Base-by-base conservation (phyloP, 805 yeast species). In the Blastobotrys muscicola region DNA sequence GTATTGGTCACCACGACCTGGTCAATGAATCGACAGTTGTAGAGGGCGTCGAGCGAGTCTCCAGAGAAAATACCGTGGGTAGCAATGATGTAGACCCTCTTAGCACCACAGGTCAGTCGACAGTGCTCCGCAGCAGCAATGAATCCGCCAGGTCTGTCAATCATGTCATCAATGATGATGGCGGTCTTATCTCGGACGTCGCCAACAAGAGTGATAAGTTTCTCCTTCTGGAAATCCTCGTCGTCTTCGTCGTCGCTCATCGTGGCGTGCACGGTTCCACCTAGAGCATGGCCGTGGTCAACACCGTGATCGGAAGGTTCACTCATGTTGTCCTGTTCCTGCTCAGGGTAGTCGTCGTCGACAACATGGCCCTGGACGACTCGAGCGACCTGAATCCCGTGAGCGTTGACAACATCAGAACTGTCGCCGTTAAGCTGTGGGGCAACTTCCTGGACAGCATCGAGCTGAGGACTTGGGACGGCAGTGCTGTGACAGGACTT, bases 41-140 rank as follows among this genome's bases (percentile, higher is more conserved):
- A 80, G 61, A 92, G 73, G 45, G 74, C 75, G 57, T 85, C 94
- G 43, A 92, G 71, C 56, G 95, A 86, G 51, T 80, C 80, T 53
- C 85, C 94, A 51, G 86, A 79, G 66, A 92, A 90, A 36, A 90
- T 75, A 52, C 98, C 99, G 59, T 92, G 99, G 3, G 97, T 90
- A 11, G 96, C 97, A 48, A 92, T 79, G 16, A 92, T 78, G 55
- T 82, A 85, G 23, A 92, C 96, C 46, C 77, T 74, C 55, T 80
- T 82, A 48, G 99, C 98, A 45, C 98, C 98, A 68, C 99, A 92
- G 65, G 89, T 90, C 65, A 85, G 72, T 52, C 94, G 76, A 62
- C 94, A 77, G 67, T 92, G 98, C 67, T 92, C 99, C 30, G 99
- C 98, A 36, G 98, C 98, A 29, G 97, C 90, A 50, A 92, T 83